Evolutionary conservation across 2,329 filamentous ascomycete species (phyloP), one percentile per base, ranked within the genome.

Genomic region (Sordariomycetes sp.): DNA sequence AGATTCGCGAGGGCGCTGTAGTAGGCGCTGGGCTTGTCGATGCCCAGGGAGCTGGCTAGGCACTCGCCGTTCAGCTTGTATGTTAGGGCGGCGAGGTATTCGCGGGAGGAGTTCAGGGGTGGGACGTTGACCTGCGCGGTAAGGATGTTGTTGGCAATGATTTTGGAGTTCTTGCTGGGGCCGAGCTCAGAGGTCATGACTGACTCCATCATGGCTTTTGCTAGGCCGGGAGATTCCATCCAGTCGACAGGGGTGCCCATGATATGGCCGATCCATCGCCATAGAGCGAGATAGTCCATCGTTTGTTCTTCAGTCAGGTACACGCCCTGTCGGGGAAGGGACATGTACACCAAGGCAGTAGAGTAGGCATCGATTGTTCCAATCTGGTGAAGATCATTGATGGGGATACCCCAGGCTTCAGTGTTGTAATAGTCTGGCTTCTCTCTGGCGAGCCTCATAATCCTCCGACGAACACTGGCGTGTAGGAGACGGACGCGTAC

Each of bases 111-210:
- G 43, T 75, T 79, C 0, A 74, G 66, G 0, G 84, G 84, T 1
- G 82, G 72, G 26, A 75, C 72, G 32, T 69, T 64, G 44, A 79
- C 68, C n/a, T 88, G 63, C 4, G 72, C 72, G 4, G 72, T 67
- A 44, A 90, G 78, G 46, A 88, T 81, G 49, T 88, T 90, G 53
- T 82, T 81, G 4, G 81, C 81, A 18, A 90, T 64, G 6, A 79
- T 63, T 30, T 67, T 66, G 1, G 73, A 79, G 15, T 70, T 81
- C 1, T 66, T 57, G 0, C 73, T 78, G 0, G 84, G 83, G 18
- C 70, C 50, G 15, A 87, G 68, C 52, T 88, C 83, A 19, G 77
- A 68, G 19, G 73, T 57, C 14, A 85, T 53, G 2, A 87, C 58
- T 0, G 71, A 73, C 44, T 88, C 82, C 72, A 86, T 79, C 47